Conservation (phyloP, 805 yeast species). For the Hermanozyma aechmeae region DNA sequence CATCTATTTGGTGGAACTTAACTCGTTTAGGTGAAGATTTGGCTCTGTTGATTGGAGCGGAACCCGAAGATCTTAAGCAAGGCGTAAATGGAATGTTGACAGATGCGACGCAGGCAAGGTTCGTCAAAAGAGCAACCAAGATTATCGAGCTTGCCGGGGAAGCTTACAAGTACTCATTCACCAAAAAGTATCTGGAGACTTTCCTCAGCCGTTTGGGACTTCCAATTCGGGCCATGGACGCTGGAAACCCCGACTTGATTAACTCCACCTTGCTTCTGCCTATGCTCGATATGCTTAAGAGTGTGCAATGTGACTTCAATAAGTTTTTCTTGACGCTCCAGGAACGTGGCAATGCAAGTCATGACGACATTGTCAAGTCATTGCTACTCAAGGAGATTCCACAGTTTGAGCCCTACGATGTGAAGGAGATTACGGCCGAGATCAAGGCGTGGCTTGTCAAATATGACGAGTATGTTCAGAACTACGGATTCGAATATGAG, state of each 20-base stretch:
- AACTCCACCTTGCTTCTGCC: constrained; percentile 44
- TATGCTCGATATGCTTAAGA: constrained; percentile 49
- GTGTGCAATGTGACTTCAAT: constrained; percentile 69
- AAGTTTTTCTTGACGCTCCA: constrained; percentile 65
- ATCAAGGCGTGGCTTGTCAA: constrained; percentile 43
- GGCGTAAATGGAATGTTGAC: constrained; percentile 35
- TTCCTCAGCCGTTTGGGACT: constrained; percentile 69
- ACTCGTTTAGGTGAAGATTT: constrained; percentile 76
- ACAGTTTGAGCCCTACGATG: constrained; percentile 13
- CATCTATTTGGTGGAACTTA: constrained; percentile 89
- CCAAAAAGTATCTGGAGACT: constrained; percentile 44
- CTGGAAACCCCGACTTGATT: constrained; percentile 24
- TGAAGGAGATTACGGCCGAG: constrained; percentile 31
- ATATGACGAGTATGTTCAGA: constrained; percentile 37
- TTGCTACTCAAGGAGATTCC: constrained; percentile 10
- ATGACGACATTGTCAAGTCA: constrained; percentile 9
- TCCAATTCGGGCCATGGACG: constrained; percentile 23
- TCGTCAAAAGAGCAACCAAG: constrained; percentile 53
- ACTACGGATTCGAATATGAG: constrained; percentile 26
- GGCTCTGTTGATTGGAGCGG: constrained; percentile 75
- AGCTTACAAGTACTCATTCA: constrained; percentile 55
- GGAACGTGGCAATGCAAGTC: constrained; percentile 17
- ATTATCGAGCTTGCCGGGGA: constrained; percentile 57
- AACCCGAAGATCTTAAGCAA: constrained; percentile 25
- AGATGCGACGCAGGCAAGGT: constrained; percentile 37